These are phyloP conservation scores for Botryosphaeria dothidea DNA, from an alignment of 2,329 filamentous ascomycete genomes.

Conservation along the genomic window DNA sequence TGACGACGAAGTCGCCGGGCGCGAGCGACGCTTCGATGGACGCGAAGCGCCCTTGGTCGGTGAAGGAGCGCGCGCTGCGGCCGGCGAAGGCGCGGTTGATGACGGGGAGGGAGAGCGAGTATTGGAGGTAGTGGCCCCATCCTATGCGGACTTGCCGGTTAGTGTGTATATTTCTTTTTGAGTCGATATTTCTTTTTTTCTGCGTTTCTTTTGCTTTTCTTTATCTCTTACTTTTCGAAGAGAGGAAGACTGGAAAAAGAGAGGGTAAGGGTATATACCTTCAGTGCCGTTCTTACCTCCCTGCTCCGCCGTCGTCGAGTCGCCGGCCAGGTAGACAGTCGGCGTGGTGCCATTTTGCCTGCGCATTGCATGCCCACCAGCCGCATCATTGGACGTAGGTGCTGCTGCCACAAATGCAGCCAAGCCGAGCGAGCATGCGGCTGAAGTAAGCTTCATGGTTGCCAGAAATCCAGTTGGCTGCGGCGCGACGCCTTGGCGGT, in stretches of 20 bases:
- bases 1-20: slow-evolving; percentile 65
- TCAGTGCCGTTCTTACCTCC: slow-evolving; percentile 47
- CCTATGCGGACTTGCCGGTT: slow-evolving; percentile 39
- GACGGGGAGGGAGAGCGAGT: slow-evolving; percentile 53
- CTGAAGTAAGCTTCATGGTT: background rate
- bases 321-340: slow-evolving; percentile 60
- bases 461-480: background rate
- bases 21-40: slow-evolving; percentile 55
- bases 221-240: background rate
- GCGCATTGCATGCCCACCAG: background rate
- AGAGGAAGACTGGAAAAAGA: background rate
- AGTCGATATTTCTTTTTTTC: background rate
- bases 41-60: slow-evolving; percentile 65
- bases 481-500: background rate
- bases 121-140: slow-evolving; percentile 63
- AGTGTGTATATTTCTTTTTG: too few species aligned
- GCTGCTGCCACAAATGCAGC: background rate
- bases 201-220: background rate
- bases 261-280: slow-evolving; percentile 29
- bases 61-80: slow-evolving; percentile 66
- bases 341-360: slow-evolving; percentile 19
- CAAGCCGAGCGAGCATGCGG: background rate
- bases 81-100: slow-evolving; percentile 68
- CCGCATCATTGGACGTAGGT: background rate
- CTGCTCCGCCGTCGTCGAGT: slow-evolving; percentile 61